These are phyloP conservation scores for Pseudocercospora cruenta DNA, from an alignment of 2,329 filamentous ascomycete genomes.

Conservation along the genomic window DNA sequence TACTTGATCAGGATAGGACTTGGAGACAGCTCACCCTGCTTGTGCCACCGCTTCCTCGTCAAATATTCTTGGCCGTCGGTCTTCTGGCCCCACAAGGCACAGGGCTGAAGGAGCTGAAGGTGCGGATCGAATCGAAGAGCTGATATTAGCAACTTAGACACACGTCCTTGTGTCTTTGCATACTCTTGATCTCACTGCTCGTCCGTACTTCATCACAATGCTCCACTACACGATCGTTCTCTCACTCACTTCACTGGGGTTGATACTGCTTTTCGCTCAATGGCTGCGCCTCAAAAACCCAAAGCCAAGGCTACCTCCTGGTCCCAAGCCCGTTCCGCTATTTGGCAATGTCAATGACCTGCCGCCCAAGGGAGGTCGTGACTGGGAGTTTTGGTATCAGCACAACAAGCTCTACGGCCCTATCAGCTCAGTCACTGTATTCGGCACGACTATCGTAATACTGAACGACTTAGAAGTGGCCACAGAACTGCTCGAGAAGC, in stretches of 20 bases:
- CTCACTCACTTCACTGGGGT: background rate
- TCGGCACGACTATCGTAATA: constrained; percentile 49
- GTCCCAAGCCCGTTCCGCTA: constrained; percentile 28
- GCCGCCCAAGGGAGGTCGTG: constrained; percentile 34
- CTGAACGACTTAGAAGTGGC: constrained; percentile 45
- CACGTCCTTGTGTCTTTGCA: too few species aligned
- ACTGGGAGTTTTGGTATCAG: constrained; percentile 49
- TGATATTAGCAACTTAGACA: too few species aligned
- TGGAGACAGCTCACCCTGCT: background rate
- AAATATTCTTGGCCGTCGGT: background rate
- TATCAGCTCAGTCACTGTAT: constrained; percentile 45
- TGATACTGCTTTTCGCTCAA: background rate
- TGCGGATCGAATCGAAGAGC: background rate
- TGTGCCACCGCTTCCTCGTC: background rate
- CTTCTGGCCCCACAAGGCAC: background rate
- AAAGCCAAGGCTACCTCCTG: constrained; percentile 26
- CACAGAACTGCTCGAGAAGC: constrained; percentile 45
- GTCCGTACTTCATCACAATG: background rate
- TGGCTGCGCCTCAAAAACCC: background rate
- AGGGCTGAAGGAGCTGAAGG: background rate
- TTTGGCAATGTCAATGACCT: constrained; percentile 31
- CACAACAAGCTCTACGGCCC: constrained; percentile 42
- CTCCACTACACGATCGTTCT: background rate
- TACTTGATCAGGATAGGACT: background rate
- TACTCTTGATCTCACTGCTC: too few species aligned